Percentiles rank a stretch among this genome's conserved stretches.
These are phyloP conservation scores for Tardiomyces depauwii DNA, from an alignment of 1,139 yeast genomes.

Conservation along the genomic window DNA sequence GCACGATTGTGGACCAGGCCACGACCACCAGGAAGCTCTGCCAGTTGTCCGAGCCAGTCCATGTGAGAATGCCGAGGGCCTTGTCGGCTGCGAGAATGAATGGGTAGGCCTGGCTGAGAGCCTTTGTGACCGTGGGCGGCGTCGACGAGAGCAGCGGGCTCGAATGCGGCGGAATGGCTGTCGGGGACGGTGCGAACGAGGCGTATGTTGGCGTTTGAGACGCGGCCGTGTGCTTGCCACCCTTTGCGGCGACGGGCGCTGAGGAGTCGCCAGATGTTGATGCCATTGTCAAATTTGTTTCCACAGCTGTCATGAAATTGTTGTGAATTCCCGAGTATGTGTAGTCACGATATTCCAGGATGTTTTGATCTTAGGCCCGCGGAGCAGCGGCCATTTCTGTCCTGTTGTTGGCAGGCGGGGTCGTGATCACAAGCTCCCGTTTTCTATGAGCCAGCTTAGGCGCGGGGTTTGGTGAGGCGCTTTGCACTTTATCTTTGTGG, in stretches of 20 bases:
- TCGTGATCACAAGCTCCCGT: too few species aligned
- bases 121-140: slow-evolving; percentile 83
- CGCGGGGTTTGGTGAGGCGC: too few species aligned
- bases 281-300: not conserved
- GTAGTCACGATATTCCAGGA: too few species aligned
- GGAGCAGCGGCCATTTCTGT: too few species aligned
- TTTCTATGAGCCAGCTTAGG: too few species aligned
- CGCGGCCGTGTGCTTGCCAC: not conserved
- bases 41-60: slow-evolving; percentile 88
- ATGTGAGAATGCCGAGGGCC: slow-evolving; percentile 60
- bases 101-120: slow-evolving; percentile 74
- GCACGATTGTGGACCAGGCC: slow-evolving; percentile 44
- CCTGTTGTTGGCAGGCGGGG: too few species aligned
- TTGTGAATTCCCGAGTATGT: too few species aligned
- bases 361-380: too few species aligned
- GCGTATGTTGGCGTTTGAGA: slow-evolving; percentile 16
- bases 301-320: not conserved
- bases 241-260: not conserved
- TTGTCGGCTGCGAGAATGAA: slow-evolving; percentile 64
- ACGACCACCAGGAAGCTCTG: slow-evolving; percentile 54
- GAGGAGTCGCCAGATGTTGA: not conserved
- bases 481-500: too few species aligned
- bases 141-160: slow-evolving; percentile 38
- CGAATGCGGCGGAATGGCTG: slow-evolving; percentile 24
- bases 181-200: slow-evolving; percentile 22